Conservation (phyloP, 495 filamentous ascomycete genomes). For the Pseudoneurospora amorphoporcata region DNA sequence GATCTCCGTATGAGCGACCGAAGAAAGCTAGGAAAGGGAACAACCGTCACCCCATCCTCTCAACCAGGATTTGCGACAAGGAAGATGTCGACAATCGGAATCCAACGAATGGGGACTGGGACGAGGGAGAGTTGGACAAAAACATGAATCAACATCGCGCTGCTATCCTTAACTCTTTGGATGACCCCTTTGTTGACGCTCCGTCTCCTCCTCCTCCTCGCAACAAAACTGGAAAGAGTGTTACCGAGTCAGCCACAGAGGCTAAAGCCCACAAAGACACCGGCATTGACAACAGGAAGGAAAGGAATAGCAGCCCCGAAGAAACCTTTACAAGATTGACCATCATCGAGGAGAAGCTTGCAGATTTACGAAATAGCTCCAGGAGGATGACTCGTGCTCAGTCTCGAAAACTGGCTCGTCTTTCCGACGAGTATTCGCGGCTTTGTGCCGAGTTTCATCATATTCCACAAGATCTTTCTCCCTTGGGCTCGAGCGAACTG, state of each 20-base stretch:
- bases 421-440: neutral
- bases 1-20: neutral
- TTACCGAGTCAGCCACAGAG: neutral
- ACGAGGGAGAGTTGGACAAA: neutral
- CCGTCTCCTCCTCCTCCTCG: neutral
- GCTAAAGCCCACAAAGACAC: neutral
- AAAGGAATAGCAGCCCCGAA: neutral
- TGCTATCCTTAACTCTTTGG: neutral
- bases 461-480: neutral
- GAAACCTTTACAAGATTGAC: neutral
- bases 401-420: neutral
- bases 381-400: neutral
- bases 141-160: neutral
- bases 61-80: neutral
- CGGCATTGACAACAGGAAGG: neutral
- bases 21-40: neutral
- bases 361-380: neutral
- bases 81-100: neutral
- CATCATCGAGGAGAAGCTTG: neutral
- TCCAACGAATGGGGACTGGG: neutral
- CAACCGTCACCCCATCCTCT: neutral
- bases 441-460: neutral
- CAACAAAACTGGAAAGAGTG: neutral
- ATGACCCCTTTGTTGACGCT: neutral
- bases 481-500: neutral